phyloP scores from a whole-genome alignment of 305 asterid genomes.

The Nicotiana rustica region DNA sequence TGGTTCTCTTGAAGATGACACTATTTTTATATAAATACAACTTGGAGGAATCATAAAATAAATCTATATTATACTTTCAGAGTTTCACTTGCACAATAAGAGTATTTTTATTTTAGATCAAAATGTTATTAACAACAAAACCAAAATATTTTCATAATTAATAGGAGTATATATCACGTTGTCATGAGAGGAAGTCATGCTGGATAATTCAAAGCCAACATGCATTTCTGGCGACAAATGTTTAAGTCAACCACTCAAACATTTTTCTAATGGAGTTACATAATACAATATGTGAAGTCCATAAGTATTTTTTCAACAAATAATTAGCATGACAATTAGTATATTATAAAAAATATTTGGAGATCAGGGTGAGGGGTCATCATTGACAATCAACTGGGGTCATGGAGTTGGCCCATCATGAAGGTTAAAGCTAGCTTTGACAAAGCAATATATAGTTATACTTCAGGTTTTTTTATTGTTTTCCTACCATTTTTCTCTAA shows the following conservation, averaged over 20 bases:
- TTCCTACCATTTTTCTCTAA: background rate
- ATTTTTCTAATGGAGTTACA: background rate
- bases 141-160: background rate
- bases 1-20: no score
- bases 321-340: background rate
- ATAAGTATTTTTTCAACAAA: background rate
- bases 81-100: background rate
- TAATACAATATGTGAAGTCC: slow-evolving; percentile 21
- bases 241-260: slow-evolving; percentile 26
- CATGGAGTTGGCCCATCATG: background rate
- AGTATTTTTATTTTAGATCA: background rate
- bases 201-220: slow-evolving; percentile 6
- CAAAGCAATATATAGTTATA: background rate
- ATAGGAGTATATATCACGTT: no score
- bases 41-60: background rate
- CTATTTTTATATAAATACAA: background rate
- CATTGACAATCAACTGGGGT: slow-evolving; percentile 8
- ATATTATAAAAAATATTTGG: background rate
- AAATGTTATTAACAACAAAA: background rate
- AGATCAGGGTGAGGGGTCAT: background rate
- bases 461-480: background rate
- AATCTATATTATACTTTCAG: no score
- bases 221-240: background rate
- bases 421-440: no score
- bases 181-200: slow-evolving; percentile 20